phyloP scores from a whole-genome alignment of 1,284 basidiomycete genomes.

The Naganishia albida region DNA sequence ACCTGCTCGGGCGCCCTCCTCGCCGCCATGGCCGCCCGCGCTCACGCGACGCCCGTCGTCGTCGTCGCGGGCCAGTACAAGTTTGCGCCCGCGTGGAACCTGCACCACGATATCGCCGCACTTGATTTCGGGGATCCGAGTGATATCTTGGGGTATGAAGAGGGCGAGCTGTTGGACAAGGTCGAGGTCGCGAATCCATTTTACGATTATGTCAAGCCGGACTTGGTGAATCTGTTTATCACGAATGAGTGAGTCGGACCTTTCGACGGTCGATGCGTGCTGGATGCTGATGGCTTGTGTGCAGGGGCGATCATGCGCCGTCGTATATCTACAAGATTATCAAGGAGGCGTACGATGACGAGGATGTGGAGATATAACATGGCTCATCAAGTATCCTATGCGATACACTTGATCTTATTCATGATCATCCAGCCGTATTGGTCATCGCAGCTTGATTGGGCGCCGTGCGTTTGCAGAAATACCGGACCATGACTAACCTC shows the following conservation, averaged over 20 bases:
- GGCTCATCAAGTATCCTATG: too few relatives aligned
- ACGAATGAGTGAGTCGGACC: constrained; percentile 83
- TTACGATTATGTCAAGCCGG: constrained; percentile 91
- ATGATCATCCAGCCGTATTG: too few relatives aligned
- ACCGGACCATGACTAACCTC: too few relatives aligned
- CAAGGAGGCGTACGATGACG: constrained; percentile 90
- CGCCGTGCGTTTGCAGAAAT: too few relatives aligned
- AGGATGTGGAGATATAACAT: constrained; percentile 70
- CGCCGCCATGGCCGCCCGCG: constrained; percentile 83
- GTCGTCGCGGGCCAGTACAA: constrained; percentile 96
- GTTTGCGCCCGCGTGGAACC: constrained; percentile 88
- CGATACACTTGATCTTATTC: too few relatives aligned
- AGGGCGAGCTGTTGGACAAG: constrained; percentile 66
- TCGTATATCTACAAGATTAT: constrained; percentile 86
- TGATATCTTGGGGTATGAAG: constrained; percentile 70
- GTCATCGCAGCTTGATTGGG: too few relatives aligned
- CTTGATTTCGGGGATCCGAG: constrained; percentile 85
- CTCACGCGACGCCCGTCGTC: constrained; percentile 89
- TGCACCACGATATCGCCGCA: constrained; percentile 82
- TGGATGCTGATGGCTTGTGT: constrained; percentile 21
- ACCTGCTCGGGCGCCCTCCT: constrained; percentile 81
- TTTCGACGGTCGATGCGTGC: not conserved
- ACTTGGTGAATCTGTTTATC: constrained; percentile 89
- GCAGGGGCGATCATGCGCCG: constrained; percentile 85
- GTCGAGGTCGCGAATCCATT: constrained; percentile 89